A percentile compares a stretch with the other conserved stretches of the same genome.
Conservation (phyloP, 2,329 filamentous ascomycete genomes). For the Paecilomyces sp. region DNA sequence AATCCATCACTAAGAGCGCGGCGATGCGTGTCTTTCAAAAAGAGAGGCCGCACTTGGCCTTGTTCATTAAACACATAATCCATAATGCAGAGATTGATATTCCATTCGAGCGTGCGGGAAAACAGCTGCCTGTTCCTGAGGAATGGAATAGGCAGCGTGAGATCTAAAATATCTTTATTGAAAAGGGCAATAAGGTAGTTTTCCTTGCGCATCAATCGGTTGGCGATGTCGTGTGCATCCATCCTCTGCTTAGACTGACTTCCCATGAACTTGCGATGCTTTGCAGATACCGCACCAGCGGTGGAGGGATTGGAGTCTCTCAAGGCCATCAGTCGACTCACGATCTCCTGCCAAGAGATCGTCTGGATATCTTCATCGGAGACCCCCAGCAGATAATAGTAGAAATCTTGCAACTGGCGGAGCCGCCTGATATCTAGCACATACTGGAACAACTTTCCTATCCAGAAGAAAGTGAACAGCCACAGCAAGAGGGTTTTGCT, state of each 20-base stretch:
- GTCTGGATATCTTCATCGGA: conserved; percentile 85
- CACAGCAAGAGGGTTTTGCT: conserved; percentile 73
- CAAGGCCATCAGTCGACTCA: conserved; percentile 74
- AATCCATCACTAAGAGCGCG: conserved; percentile 71
- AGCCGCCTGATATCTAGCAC: conserved; percentile 67
- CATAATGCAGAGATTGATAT: conserved; percentile 79
- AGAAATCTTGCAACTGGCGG: conserved; percentile 76
- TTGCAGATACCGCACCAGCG: conserved; percentile 53
- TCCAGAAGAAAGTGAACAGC: conserved; percentile 79
- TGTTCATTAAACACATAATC: conserved; percentile 90
- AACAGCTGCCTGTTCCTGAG: conserved; percentile 72
- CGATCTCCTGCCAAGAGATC: conserved; percentile 87
- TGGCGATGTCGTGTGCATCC: conserved; percentile 95
- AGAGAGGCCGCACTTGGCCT: conserved; percentile 78
- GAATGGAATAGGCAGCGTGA: conserved; percentile 81
- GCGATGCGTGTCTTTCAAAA: conserved; percentile 76
- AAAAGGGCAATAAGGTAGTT: conserved; percentile 96
- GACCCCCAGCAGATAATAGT: conserved; percentile 72
- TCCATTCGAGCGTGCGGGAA: conserved; percentile 87
- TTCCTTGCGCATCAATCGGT: conserved; percentile 89
- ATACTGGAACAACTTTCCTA: conserved; percentile 70
- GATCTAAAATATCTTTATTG: conserved; percentile 90
- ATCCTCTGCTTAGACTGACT: conserved; percentile 89
- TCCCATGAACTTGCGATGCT: conserved; percentile 58
- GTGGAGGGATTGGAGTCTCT: conserved; percentile 84